A percentile compares a stretch with the other conserved stretches of the same genome.
Evolutionary conservation across 768 basidiomycete species (phyloP).

Genomic region (Kwoniella shandongensis): DNA sequence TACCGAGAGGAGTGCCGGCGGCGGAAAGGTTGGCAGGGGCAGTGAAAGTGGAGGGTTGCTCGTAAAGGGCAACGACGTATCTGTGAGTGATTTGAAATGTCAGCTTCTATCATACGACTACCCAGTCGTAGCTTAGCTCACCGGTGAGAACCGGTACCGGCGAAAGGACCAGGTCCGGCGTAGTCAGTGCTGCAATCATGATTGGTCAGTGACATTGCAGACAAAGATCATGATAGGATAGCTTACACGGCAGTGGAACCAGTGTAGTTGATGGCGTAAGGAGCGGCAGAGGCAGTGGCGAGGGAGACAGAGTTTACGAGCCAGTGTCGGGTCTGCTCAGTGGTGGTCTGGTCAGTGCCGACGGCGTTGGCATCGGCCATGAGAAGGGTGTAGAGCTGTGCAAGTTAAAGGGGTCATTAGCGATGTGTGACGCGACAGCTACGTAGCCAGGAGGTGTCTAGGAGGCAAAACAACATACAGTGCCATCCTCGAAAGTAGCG

Average conservation of each 20-base stretch:
- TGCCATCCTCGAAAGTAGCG: slow-evolving; percentile 57
- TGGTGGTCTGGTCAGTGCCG: slow-evolving; percentile 61
- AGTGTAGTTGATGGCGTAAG: slow-evolving; percentile 45
- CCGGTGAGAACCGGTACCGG: slow-evolving; percentile 74
- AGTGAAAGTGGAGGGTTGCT: slow-evolving; percentile 65
- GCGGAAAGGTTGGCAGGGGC: slow-evolving; percentile 63
- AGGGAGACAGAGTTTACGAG: slow-evolving; percentile 65
- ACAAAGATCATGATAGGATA: not conserved
- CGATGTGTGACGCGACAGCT: no score
- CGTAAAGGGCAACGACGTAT: slow-evolving; percentile 68
- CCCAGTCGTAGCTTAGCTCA: slow-evolving; percentile 51
- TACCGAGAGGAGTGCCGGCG: slow-evolving; percentile 60
- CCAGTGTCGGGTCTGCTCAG: slow-evolving; percentile 68
- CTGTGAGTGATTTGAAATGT: slow-evolving; percentile 51
- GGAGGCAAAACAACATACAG: slow-evolving; percentile 17
- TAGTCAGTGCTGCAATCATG: slow-evolving; percentile 64
- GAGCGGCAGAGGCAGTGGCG: slow-evolving; percentile 17
- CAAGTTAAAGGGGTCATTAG: not conserved
- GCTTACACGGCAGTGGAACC: slow-evolving; percentile 44
- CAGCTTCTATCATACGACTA: not conserved
- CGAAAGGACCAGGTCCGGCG: slow-evolving; percentile 68
- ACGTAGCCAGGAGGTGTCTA: no score
- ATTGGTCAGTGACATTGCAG: not conserved
- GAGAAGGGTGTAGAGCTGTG: slow-evolving; percentile 61
- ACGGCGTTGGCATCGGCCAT: slow-evolving; percentile 75